Evolutionary conservation across 352 stramenopile species (phyloP).

Genomic region (Globisporangium apiculatum): DNA sequence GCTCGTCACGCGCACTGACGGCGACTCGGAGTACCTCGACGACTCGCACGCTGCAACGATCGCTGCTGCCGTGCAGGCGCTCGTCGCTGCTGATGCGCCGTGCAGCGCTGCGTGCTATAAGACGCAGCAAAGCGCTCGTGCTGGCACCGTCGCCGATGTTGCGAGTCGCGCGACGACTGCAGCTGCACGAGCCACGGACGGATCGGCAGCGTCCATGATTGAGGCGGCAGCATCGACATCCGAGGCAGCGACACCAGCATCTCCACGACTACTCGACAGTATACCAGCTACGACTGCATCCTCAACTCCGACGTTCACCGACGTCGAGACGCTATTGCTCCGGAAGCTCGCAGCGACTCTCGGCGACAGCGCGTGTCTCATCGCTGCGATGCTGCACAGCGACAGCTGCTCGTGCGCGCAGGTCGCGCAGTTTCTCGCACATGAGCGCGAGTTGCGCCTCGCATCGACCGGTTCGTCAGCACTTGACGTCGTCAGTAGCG

Average conservation of each 20-base stretch:
- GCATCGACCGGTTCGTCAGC: no score
- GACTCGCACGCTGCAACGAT: constrained; percentile 45
- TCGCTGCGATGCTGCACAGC: constrained; percentile 32
- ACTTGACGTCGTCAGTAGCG: not conserved
- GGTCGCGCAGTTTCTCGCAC: constrained; percentile 22
- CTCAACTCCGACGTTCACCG: constrained; percentile 8
- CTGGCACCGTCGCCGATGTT: not conserved
- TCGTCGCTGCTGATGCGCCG: constrained; percentile 11
- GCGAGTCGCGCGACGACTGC: not conserved
- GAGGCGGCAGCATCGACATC: not conserved
- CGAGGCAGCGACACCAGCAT: not conserved
- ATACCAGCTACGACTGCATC: not conserved
- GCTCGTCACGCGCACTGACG: constrained; percentile 28
- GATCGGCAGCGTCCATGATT: not conserved
- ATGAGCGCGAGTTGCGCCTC: constrained; percentile 4
- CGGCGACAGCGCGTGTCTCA: constrained; percentile 35
- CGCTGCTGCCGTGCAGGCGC: constrained; percentile 13
- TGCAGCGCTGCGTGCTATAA: constrained; percentile 45
- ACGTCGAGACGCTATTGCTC: constrained; percentile 36
- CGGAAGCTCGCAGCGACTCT: constrained; percentile 37
- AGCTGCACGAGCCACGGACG: not conserved
- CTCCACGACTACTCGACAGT: no score
- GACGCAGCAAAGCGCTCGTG: not conserved
- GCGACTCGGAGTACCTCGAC: constrained; percentile 69
- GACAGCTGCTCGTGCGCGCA: constrained; percentile 23